Evolutionary conservation across 192 early-diverging fungal species (phyloP).

Genomic region (Jimgerdemannia flammicorona): DNA sequence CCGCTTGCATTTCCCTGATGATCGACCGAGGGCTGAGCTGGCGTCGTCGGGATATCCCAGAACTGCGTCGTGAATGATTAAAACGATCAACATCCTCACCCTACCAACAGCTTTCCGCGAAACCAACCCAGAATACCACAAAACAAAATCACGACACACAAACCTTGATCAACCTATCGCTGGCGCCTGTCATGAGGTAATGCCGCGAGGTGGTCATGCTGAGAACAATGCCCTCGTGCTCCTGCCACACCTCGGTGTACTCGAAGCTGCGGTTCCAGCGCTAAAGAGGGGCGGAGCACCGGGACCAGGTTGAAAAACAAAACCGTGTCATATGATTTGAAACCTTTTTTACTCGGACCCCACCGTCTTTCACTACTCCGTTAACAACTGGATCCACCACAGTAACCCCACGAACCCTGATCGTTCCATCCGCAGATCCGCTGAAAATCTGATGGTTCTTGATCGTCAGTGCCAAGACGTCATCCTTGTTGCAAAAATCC

Average conservation of each 20-base stretch:
- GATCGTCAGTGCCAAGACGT: slow-evolving; percentile 55
- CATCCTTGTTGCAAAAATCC: slow-evolving; percentile 25
- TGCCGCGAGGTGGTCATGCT: slow-evolving; percentile 46
- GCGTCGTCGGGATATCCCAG: slow-evolving; percentile 43
- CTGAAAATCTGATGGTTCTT: slow-evolving; percentile 45
- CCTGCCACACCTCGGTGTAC: slow-evolving; percentile 41
- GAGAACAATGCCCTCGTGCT: slow-evolving; percentile 54
- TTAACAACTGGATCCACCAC: too few species aligned
- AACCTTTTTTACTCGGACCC: too few species aligned
- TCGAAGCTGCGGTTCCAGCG: slow-evolving; percentile 64
- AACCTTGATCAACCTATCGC: slow-evolving; percentile 56
- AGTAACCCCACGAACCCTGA: slow-evolving; percentile 32
- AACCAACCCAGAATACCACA: background rate
- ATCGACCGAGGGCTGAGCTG: background rate
- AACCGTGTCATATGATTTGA: too few species aligned
- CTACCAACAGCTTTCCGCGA: too few species aligned
- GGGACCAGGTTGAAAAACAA: too few species aligned
- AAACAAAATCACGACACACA: background rate
- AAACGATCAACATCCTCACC: too few species aligned
- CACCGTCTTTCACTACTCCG: too few species aligned
- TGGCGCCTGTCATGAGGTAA: slow-evolving; percentile 56
- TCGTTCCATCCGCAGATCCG: slow-evolving; percentile 65
- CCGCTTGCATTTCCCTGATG: background rate
- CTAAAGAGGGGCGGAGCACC: slow-evolving; percentile 10
- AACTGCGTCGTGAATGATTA: slow-evolving; percentile 11